Conservation (phyloP, 805 yeast genomes). For the Candida dajiaensis region DNA sequence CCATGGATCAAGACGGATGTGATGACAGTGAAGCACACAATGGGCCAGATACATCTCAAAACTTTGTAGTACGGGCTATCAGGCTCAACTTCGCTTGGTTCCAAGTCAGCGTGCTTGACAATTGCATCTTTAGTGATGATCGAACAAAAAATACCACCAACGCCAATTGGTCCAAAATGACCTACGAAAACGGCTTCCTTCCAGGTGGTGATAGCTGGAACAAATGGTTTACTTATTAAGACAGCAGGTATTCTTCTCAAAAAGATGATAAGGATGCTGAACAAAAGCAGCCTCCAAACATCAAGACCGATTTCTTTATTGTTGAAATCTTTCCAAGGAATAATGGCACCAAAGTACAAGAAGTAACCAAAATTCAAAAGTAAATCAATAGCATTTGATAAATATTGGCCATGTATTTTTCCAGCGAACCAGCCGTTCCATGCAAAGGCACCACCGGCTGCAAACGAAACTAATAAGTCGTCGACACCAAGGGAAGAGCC, state of each 20-base stretch:
- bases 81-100: conserved; percentile 38
- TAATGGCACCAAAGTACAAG: conserved; percentile 81
- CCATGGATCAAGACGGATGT: conserved; percentile 86
- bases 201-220: conserved; percentile 87
- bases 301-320: conserved; percentile 51
- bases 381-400: conserved; percentile 86
- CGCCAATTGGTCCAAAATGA: conserved; percentile 94
- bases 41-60: conserved; percentile 70
- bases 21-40: conserved; percentile 70
- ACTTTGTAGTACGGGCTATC: conserved; percentile 50
- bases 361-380: conserved; percentile 77
- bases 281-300: conserved; percentile 72
- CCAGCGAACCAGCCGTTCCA: conserved; percentile 90
- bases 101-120: conserved; percentile 49
- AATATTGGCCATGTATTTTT: conserved; percentile 77
- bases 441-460: conserved; percentile 88
- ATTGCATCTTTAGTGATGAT: conserved; percentile 57
- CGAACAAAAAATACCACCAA: conserved; percentile 83
- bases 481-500: conserved; percentile 85
- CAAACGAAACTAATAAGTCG: conserved; percentile 80
- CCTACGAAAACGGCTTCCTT: conserved; percentile 91
- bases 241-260: conserved; percentile 81
- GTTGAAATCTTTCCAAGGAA: conserved; percentile 82
- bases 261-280: conserved; percentile 68
- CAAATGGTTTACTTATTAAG: conserved; percentile 61